These are phyloP conservation scores for Athelia psychrophila DNA, from an alignment of 1,284 basidiomycete genomes.

Conservation along the genomic window DNA sequence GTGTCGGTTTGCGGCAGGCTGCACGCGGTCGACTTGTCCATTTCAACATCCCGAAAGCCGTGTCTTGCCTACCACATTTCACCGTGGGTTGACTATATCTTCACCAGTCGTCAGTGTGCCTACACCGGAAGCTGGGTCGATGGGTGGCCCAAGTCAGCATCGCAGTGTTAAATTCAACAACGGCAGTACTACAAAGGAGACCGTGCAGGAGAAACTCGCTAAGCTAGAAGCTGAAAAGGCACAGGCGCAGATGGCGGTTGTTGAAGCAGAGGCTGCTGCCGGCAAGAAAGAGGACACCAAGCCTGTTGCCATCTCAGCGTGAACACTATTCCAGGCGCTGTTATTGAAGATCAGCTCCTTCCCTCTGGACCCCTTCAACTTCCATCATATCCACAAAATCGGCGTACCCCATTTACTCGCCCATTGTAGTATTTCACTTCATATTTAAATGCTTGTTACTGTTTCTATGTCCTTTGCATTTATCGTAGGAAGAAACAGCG, in stretches of 20 bases:
- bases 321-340: constrained; percentile 7
- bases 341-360: too few relatives aligned
- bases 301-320: constrained; percentile 53
- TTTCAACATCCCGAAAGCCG: constrained; percentile 82
- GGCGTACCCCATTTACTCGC: neutral
- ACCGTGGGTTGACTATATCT: constrained; percentile 63
- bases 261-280: constrained; percentile 51
- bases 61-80: constrained; percentile 72
- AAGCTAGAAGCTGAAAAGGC: constrained; percentile 54
- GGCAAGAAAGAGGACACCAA: constrained; percentile 58
- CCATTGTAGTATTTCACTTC: neutral
- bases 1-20: constrained; percentile 76
- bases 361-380: neutral
- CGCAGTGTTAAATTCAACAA: constrained; percentile 68
- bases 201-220: constrained; percentile 53
- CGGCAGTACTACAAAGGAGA: constrained; percentile 27
- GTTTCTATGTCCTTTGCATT: neutral
- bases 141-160: constrained; percentile 57
- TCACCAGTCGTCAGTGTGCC: constrained; percentile 57
- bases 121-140: constrained; percentile 62
- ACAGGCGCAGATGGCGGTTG: constrained; percentile 56
- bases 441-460: neutral
- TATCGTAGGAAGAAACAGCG: neutral
- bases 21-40: constrained; percentile 71
- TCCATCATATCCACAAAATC: neutral